These are phyloP conservation scores for Stephania cephalantha DNA, from an alignment of 164 flowering plant species.

Conservation along the genomic window DNA sequence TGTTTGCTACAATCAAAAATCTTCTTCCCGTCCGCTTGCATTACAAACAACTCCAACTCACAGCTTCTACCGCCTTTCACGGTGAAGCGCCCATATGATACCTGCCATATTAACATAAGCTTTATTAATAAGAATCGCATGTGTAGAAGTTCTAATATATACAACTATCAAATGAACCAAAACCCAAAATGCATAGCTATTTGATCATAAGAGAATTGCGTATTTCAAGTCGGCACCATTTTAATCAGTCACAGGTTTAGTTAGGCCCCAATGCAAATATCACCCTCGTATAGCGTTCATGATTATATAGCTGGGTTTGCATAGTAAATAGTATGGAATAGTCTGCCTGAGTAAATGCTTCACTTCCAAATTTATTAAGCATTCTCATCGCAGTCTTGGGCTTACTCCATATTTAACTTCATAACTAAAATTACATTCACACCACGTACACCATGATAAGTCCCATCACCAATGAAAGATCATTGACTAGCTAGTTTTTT, in stretches of 20 bases:
- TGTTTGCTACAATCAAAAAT: conserved; percentile 70
- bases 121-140: too few species aligned
- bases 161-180: too few species aligned
- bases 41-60: conserved; percentile 77
- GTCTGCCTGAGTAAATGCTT: not conserved
- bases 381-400: not conserved
- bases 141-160: too few species aligned
- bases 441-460: not conserved
- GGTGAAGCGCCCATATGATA: conserved; percentile 81
- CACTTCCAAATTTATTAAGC: not conserved
- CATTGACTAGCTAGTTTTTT: not conserved
- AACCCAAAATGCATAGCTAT: not conserved
- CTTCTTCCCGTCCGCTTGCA: conserved; percentile 88
- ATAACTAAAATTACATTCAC: not conserved
- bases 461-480: not conserved
- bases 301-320: not conserved
- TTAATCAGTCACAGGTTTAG: not conserved
- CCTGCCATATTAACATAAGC: conserved; percentile 29
- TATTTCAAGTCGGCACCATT: not conserved
- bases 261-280: not conserved
- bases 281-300: not conserved
- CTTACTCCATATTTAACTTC: not conserved
- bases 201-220: not conserved
- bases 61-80: conserved; percentile 42
- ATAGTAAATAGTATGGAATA: not conserved